Evolutionary conservation across 176 grass and related monocot species (phyloP).

Genomic region (Ensete ventricosum): DNA sequence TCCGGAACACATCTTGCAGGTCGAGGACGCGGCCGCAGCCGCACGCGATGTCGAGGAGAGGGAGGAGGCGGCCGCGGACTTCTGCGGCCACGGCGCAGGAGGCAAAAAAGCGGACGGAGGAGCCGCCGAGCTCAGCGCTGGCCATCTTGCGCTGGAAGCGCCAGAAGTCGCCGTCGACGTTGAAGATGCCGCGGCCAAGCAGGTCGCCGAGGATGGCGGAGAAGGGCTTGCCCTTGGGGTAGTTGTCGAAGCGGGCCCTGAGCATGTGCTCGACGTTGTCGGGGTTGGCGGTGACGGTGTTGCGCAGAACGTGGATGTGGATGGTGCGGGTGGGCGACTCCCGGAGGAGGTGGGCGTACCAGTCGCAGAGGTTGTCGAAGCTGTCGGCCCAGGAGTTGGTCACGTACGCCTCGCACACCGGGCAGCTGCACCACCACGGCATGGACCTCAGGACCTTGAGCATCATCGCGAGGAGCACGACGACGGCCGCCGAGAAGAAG

Average conservation of each 20-base stretch:
- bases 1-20: not conserved
- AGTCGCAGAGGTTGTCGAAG: conserved; percentile 80
- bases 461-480: not conserved
- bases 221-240: conserved; percentile 1
- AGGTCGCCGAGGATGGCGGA: not conserved
- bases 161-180: not conserved
- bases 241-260: not conserved
- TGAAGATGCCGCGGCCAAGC: conserved; percentile 7
- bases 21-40: not conserved
- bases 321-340: conserved; percentile 58
- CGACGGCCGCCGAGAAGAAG: not conserved
- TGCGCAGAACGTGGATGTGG: conserved; percentile 64
- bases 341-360: conserved; percentile 75
- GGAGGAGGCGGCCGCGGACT: conserved; percentile 2
- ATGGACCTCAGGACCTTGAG: not conserved
- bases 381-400: not conserved
- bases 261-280: conserved; percentile 13
- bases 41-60: not conserved
- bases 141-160: conserved; percentile 1
- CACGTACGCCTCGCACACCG: conserved; percentile 11
- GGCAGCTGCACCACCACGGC: conserved; percentile 6
- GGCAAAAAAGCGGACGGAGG: conserved; percentile 1
- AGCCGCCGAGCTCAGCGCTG: not conserved
- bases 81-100: not conserved
- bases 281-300: conserved; percentile 18